phyloP scores from a whole-genome alignment of 768 basidiomycete species.

The Coprinellus aureogranulatus region DNA sequence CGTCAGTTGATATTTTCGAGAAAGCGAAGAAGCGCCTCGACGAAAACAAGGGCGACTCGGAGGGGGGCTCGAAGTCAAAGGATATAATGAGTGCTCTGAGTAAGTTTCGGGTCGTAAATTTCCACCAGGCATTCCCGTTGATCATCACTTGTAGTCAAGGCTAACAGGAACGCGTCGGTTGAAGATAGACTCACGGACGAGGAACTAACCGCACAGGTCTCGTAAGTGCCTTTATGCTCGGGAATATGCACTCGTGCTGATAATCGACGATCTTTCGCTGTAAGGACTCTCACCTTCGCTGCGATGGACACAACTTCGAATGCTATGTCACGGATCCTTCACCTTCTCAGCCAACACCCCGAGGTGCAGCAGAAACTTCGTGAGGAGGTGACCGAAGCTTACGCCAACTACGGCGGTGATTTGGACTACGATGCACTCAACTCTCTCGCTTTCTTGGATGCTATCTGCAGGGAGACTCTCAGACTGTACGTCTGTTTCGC shows the following conservation, averaged over 20 bases:
- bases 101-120: too few species aligned
- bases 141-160: constrained; percentile 30
- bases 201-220: constrained; percentile 39
- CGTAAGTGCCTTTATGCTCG: constrained; percentile 15
- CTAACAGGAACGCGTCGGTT: constrained; percentile 32
- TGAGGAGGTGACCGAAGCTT: constrained; percentile 30
- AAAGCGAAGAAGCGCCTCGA: constrained; percentile 28
- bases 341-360: constrained; percentile 29
- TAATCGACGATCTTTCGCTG: not conserved
- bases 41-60: constrained; percentile 31
- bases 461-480: constrained; percentile 40
- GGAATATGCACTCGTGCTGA: not conserved
- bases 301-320: constrained; percentile 43
- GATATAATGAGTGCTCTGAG: constrained; percentile 48
- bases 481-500: constrained; percentile 26
- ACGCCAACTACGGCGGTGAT: constrained; percentile 21
- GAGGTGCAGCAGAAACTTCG: constrained; percentile 38
- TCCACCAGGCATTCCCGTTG: constrained; percentile 14
- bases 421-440: constrained; percentile 37
- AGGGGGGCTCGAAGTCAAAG: constrained; percentile 29
- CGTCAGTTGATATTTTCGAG: constrained; percentile 30
- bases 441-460: constrained; percentile 37
- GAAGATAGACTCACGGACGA: constrained; percentile 30
- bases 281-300: constrained; percentile 36
- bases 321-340: constrained; percentile 32